These are phyloP conservation scores for Fusarium sarcochroum DNA, from an alignment of 2,329 filamentous ascomycete genomes.

Conservation along the genomic window DNA sequence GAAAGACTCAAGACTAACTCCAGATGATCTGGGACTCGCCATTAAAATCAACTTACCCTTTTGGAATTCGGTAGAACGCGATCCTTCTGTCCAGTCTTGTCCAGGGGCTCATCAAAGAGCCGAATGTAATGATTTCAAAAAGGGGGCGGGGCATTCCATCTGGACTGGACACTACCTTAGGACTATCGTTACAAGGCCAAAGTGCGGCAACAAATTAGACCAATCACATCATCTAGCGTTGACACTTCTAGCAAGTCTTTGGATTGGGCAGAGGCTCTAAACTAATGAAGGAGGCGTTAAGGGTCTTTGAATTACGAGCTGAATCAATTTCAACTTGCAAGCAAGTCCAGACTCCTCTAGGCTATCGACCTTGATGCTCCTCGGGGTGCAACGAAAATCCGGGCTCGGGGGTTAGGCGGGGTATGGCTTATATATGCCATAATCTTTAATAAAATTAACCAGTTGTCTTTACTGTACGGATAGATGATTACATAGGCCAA, in stretches of 20 bases:
- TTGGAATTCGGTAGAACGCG: slow-evolving; percentile 15
- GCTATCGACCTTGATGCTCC: neutral
- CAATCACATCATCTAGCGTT: slow-evolving; percentile 18
- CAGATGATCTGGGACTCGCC: neutral
- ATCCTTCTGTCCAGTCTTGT: slow-evolving; percentile 3
- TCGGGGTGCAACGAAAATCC: no score
- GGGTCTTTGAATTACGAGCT: neutral
- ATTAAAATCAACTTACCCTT: neutral
- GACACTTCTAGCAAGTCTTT: slow-evolving; percentile 28
- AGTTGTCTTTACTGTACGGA: no score
- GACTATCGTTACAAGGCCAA: neutral
- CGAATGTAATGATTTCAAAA: slow-evolving; percentile 16
- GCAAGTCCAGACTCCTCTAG: neutral
- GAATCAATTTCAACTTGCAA: neutral
- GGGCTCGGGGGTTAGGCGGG: no score
- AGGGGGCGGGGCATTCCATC: slow-evolving; percentile 27
- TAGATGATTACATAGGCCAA: no score
- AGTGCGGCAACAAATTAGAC: slow-evolving; percentile 1
- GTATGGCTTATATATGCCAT: no score
- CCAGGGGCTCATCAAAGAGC: slow-evolving; percentile 21
- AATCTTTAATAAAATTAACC: no score
- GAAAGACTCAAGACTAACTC: neutral
- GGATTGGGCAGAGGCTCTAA: slow-evolving; percentile 18
- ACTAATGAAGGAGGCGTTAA: slow-evolving; percentile 22
- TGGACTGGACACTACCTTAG: slow-evolving; percentile 2